A percentile compares a stretch with the other conserved stretches of the same genome.
Evolutionary conservation across 805 yeast species (phyloP).

Genomic region (Cyberlindnera mississippiensis): DNA sequence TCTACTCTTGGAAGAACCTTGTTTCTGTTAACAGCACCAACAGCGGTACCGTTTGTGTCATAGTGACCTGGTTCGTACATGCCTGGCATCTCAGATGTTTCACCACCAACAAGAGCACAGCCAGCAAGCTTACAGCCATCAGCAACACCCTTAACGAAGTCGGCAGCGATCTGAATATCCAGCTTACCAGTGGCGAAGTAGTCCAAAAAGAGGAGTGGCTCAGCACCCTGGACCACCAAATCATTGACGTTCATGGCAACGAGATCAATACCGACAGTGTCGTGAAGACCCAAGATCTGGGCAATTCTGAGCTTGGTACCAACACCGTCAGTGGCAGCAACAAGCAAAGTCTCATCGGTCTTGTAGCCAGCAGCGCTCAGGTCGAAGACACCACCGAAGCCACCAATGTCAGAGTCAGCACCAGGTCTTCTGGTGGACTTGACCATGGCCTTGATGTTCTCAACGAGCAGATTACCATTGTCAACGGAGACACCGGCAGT

Average conservation of each 20-base stretch:
- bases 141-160: constrained; percentile 92
- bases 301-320: constrained; percentile 97
- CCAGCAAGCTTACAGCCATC: constrained; percentile 93
- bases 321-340: constrained; percentile 98
- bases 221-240: constrained; percentile 98
- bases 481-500: constrained; percentile 98
- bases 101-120: constrained; percentile 98
- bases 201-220: constrained; percentile 91
- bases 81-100: constrained; percentile 99
- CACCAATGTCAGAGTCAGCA: constrained; percentile 97
- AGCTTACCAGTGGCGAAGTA: constrained; percentile 94
- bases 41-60: constrained; percentile 97
- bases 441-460: constrained; percentile 84
- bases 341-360: constrained; percentile 66
- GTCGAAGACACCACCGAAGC: constrained; percentile 97
- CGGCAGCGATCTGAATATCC: constrained; percentile 78
- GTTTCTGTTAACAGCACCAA: constrained; percentile 85
- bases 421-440: constrained; percentile 93
- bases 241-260: constrained; percentile 99
- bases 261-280: constrained; percentile 97
- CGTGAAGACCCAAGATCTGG: constrained; percentile 80
- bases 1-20: constrained; percentile 69
- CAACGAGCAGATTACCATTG: constrained; percentile 86
- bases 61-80: constrained; percentile 94
- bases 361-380: constrained; percentile 80